Conservation (phyloP, 345 rosid species). For the Arabidopsis thaliana region TAIR10.1 NC_003076.8:1011501-1012000, state of each 20-base stretch:
- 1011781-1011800: slow-evolving; percentile 68
- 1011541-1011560: slow-evolving; percentile 78
- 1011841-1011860: slow-evolving; percentile 53
- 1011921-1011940: slow-evolving; percentile 61
- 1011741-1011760: slow-evolving; percentile 63
- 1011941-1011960: slow-evolving; percentile 66
- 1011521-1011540: slow-evolving; percentile 55
- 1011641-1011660: slow-evolving; percentile 58
- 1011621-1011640: slow-evolving; percentile 58
- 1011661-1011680: slow-evolving; percentile 53
- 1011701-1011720: slow-evolving; percentile 56
- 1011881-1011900: slow-evolving; percentile 78
- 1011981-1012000: slow-evolving; percentile 81
- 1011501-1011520: slow-evolving; percentile 61
- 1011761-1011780: slow-evolving; percentile 67
- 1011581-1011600: slow-evolving; percentile 62
- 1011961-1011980: slow-evolving; percentile 67
- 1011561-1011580: slow-evolving; percentile 81
- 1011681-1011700: slow-evolving; percentile 65
- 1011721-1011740: slow-evolving; percentile 55
- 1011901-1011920: slow-evolving; percentile 66
- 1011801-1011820: slow-evolving; percentile 85
- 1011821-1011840: slow-evolving; percentile 59
- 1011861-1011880: slow-evolving; percentile 58
- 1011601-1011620: slow-evolving; percentile 68